Evolutionary conservation across 106 monocot species (phyloP).

Genomic region (Alisma plantagoaquatica): DNA sequence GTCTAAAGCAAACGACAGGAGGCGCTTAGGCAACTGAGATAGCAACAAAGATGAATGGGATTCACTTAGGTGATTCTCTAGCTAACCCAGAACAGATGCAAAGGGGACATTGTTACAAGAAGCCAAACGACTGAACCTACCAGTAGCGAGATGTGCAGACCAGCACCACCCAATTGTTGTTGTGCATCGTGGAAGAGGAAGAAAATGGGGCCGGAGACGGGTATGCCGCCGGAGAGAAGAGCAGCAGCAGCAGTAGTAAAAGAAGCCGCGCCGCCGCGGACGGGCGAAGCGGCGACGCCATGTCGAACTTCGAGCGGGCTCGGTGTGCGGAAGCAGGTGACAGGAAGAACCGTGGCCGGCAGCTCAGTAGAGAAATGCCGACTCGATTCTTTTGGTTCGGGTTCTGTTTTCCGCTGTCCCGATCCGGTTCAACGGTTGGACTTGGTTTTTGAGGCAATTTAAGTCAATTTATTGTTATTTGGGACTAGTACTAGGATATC

Average conservation of each 20-base stretch:
- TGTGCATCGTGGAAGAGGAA: conserved; percentile 51
- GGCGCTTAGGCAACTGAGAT: background rate
- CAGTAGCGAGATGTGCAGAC: conserved; percentile 97
- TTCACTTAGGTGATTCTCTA: background rate
- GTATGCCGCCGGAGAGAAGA: background rate
- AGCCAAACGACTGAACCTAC: too few relatives aligned
- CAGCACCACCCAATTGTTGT: conserved; percentile 93
- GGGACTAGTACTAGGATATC: too few relatives aligned
- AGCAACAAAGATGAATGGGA: background rate
- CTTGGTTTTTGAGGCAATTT: too few relatives aligned
- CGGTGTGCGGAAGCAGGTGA: too few relatives aligned
- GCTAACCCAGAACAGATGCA: background rate
- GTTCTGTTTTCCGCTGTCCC: too few relatives aligned
- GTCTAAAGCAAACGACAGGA: background rate
- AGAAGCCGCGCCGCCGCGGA: background rate
- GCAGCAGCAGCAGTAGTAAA: background rate
- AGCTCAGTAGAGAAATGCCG: too few relatives aligned
- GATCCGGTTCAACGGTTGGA: too few relatives aligned
- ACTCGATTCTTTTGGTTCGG: too few relatives aligned
- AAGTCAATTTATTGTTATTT: too few relatives aligned
- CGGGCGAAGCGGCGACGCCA: background rate
- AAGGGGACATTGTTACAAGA: too few relatives aligned
- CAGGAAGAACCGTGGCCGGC: too few relatives aligned
- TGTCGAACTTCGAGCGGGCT: too few relatives aligned
- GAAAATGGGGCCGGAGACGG: background rate